Conservation (phyloP, 345 rosid species). For the Salix viminalis region DNA sequence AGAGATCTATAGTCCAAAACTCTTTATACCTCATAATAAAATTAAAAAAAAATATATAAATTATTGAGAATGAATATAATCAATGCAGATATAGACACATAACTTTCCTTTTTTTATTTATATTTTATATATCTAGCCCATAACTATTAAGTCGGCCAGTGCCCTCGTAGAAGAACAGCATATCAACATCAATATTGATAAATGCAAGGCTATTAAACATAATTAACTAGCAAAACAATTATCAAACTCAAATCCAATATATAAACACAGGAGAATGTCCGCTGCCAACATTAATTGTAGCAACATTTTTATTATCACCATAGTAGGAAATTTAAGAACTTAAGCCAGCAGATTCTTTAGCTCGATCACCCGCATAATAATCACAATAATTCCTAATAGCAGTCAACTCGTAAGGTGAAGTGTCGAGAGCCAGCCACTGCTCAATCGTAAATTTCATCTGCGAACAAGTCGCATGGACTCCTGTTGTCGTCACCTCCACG, state of each 20-base stretch:
- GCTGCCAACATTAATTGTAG: not conserved
- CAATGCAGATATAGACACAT: no score
- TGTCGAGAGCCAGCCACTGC: conserved; percentile 82
- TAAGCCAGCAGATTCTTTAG: not conserved
- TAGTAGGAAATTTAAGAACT: not conserved
- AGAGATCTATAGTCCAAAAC: no score
- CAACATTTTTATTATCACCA: not conserved
- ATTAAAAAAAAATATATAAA: no score
- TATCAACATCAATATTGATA: not conserved
- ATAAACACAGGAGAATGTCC: not conserved
- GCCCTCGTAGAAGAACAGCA: no score
- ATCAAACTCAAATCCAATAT: not conserved
- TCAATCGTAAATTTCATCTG: conserved; percentile 62
- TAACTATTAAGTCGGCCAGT: not conserved
- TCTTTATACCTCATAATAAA: no score
- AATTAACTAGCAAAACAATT: no score
- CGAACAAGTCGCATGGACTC: conserved; percentile 50
- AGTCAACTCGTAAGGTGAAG: conserved; percentile 58
- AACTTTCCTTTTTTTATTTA: no score
- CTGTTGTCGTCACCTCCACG: conserved; percentile 64
- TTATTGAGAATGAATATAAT: no score
- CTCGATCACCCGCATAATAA: not conserved
- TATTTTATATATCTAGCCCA: no score
- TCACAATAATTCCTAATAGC: conserved; percentile 50
- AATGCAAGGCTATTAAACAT: not conserved